Evolutionary conservation across 1,284 basidiomycete genomes (phyloP).

Genomic region (Macrocybe sp.): DNA sequence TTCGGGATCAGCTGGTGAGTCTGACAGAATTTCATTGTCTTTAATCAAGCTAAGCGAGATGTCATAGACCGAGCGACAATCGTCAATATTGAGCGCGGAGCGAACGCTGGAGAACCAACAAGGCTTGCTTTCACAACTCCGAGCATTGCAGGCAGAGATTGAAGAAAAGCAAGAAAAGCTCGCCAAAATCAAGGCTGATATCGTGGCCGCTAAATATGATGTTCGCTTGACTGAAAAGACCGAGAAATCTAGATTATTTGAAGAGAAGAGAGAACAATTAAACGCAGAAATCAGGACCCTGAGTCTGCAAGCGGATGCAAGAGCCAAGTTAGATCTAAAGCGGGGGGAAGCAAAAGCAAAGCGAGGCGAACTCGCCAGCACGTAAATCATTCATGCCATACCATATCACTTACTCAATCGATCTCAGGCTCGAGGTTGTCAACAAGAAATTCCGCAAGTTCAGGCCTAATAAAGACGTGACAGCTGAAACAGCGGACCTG

Average conservation of each 20-base stretch:
- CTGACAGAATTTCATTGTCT: not conserved
- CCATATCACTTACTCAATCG: slow-evolving; percentile 4
- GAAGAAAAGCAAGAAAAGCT: slow-evolving; percentile 61
- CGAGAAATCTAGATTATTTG: slow-evolving; percentile 52
- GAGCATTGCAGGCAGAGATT: slow-evolving; percentile 58
- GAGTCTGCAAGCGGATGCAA: slow-evolving; percentile 77
- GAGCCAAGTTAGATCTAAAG: slow-evolving; percentile 81
- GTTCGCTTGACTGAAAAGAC: slow-evolving; percentile 60
- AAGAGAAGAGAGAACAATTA: slow-evolving; percentile 68
- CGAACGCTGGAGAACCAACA: slow-evolving; percentile 52
- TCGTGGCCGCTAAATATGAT: slow-evolving; percentile 65
- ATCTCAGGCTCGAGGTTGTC: slow-evolving; percentile 54
- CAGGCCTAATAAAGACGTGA: slow-evolving; percentile 48
- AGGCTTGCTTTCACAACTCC: slow-evolving; percentile 52
- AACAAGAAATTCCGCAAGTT: slow-evolving; percentile 62
- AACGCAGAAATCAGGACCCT: slow-evolving; percentile 71
- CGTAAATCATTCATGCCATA: slow-evolving; percentile 34
- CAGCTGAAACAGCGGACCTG: slow-evolving; percentile 68
- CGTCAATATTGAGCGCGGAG: slow-evolving; percentile 49
- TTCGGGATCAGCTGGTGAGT: slow-evolving; percentile 63
- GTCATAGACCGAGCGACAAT: slow-evolving; percentile 45
- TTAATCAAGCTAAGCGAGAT: slow-evolving; percentile 6
- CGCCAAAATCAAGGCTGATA: slow-evolving; percentile 51
- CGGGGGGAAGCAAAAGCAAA: slow-evolving; percentile 65
- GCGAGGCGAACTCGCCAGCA: slow-evolving; percentile 57